Conservation (phyloP, 2,329 filamentous ascomycete species). For the Aspergillus arachidicola region DNA sequence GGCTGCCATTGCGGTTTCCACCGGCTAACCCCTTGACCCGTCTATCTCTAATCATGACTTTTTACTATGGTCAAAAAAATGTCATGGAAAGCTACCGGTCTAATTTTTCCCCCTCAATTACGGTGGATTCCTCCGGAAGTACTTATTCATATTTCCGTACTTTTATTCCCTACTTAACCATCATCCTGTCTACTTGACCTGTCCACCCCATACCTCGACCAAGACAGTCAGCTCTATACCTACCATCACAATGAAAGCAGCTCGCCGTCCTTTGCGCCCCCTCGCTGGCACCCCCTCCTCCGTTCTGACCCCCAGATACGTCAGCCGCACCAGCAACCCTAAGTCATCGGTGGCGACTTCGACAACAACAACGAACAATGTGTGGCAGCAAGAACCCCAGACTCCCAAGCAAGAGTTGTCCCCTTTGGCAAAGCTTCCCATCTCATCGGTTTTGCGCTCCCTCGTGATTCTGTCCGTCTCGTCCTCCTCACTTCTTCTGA, state of each 20-base stretch:
- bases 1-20: slow-evolving; percentile 4
- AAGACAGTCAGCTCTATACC: slow-evolving; percentile 4
- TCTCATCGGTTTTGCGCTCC: slow-evolving; percentile 42
- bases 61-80: not conserved
- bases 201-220: not conserved
- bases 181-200: not conserved
- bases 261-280: slow-evolving; percentile 30
- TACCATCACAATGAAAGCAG: slow-evolving; percentile 29
- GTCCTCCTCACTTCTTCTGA: slow-evolving; percentile 59
- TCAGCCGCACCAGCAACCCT: slow-evolving; percentile 37
- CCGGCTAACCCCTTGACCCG: not conserved
- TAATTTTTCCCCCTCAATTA: not conserved
- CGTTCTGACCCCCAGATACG: slow-evolving; percentile 25
- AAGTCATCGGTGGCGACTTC: slow-evolving; percentile 32
- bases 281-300: slow-evolving; percentile 15
- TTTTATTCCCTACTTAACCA: slow-evolving; percentile 2
- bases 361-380: slow-evolving; percentile 26
- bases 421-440: slow-evolving; percentile 39
- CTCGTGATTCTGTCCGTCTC: slow-evolving; percentile 41
- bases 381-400: slow-evolving; percentile 26
- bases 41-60: not conserved
- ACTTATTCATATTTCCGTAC: not conserved
- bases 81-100: not conserved
- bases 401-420: slow-evolving; percentile 30
- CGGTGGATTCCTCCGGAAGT: not conserved